Evolutionary conservation across 176 grass and related monocot genomes (phyloP).

Genomic region (Eremochloa ophiuroides): DNA sequence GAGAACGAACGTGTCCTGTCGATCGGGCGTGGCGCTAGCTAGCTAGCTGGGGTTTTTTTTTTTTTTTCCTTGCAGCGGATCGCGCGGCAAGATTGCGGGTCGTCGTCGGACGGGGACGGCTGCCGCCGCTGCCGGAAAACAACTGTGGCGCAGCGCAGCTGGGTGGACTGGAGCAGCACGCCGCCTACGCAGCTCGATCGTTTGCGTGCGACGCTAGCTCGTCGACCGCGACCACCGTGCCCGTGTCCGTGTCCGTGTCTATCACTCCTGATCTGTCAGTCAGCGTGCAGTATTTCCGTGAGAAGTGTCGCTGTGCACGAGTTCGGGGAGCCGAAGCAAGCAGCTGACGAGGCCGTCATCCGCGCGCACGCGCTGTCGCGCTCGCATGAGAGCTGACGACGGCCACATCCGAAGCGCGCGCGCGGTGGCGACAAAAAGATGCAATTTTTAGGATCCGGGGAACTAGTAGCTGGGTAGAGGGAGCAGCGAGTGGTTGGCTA

Average conservation of each 20-base stretch:
- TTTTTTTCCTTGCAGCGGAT: not conserved
- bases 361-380: slow-evolving; percentile 5
- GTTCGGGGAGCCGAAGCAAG: slow-evolving; percentile 27
- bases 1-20: not conserved
- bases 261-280: too few relatives aligned
- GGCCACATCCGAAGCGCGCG: not conserved
- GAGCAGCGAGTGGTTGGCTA: not conserved
- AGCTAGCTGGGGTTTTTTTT: not conserved
- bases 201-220: not conserved
- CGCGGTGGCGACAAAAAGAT: not conserved
- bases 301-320: slow-evolving; percentile 17
- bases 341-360: too few relatives aligned
- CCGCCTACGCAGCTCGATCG: not conserved
- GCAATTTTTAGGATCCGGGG: slow-evolving; percentile 29
- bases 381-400: not conserved
- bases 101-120: not conserved
- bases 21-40: not conserved
- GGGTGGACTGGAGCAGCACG: not conserved
- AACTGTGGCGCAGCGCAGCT: not conserved
- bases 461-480: not conserved
- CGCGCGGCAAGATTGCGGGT: slow-evolving; percentile 7
- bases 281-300: too few relatives aligned
- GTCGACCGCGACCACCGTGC: not conserved
- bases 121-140: not conserved
- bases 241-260: not conserved